These are phyloP conservation scores for Shiraia bambusicola DNA, from an alignment of 2,329 filamentous ascomycete genomes.

Conservation along the genomic window DNA sequence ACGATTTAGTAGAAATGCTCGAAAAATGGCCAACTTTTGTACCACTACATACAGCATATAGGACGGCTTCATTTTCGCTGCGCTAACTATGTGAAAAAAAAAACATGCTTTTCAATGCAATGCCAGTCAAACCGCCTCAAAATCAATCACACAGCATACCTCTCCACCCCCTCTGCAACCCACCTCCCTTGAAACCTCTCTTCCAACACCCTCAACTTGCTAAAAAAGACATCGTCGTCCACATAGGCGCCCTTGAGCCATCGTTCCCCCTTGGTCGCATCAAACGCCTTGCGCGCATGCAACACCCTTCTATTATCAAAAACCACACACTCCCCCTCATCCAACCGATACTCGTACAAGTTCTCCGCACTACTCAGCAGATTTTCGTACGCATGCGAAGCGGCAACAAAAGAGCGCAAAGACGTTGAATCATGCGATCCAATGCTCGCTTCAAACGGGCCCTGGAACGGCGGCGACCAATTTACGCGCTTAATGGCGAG, in stretches of 20 bases:
- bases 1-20: background rate
- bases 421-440: constrained; percentile 30
- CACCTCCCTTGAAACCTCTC: constrained; percentile 38
- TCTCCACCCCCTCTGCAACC: constrained; percentile 38
- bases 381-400: constrained; percentile 58
- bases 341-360: constrained; percentile 70
- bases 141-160: constrained; percentile 19
- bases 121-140: background rate
- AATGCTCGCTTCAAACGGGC: constrained; percentile 48
- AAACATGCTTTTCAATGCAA: background rate
- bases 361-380: constrained; percentile 60
- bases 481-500: constrained; percentile 51
- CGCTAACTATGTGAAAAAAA: background rate
- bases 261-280: constrained; percentile 64
- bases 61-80: too few species aligned
- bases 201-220: constrained; percentile 48
- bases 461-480: constrained; percentile 83
- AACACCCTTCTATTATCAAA: constrained; percentile 87
- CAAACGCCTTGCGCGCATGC: constrained; percentile 79
- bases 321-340: constrained; percentile 84
- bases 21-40: background rate
- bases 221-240: constrained; percentile 62
- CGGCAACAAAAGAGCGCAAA: constrained; percentile 39
- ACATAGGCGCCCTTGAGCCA: constrained; percentile 89
- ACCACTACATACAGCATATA: too few species aligned